Conservation (phyloP, 345 rosid species). For the Nephelium lappaceum region DNA sequence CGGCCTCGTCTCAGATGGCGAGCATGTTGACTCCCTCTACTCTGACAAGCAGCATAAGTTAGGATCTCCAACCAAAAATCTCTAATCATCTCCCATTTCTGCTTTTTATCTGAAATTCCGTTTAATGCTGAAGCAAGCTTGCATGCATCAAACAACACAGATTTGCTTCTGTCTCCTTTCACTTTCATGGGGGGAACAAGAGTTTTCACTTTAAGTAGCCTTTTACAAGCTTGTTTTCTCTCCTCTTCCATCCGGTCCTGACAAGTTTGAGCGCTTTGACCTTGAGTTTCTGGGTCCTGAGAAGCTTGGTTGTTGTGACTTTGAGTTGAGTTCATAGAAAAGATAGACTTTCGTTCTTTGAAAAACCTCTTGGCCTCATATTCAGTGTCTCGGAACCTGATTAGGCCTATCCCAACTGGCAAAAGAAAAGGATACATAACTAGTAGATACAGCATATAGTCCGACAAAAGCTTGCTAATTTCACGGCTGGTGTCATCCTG, state of each 20-base stretch:
- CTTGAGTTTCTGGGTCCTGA: not conserved
- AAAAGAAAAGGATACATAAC: constrained; percentile 12
- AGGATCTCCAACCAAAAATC: constrained; percentile 15
- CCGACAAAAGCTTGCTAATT: constrained; percentile 9
- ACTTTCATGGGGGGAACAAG: not conserved
- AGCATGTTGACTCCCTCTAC: constrained; percentile 16
- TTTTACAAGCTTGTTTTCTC: not conserved
- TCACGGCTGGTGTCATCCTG: not conserved
- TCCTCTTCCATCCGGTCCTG: not conserved
- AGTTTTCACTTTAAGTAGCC: constrained; percentile 16
- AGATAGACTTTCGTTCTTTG: not conserved
- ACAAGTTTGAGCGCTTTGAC: not conserved
- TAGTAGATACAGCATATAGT: constrained; percentile 10
- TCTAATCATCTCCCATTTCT: constrained; percentile 6
- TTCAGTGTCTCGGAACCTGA: constrained; percentile 17
- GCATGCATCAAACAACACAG: constrained; percentile 20
- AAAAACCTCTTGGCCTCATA: not conserved
- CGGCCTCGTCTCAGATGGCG: constrained; percentile 13
- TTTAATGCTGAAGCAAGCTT: not conserved
- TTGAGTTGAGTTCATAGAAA: not conserved
- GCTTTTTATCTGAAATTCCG: not conserved
- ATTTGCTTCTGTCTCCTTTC: constrained; percentile 23
- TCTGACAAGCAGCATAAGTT: constrained; percentile 6
- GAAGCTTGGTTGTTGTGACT: not conserved
- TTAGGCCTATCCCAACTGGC: constrained; percentile 20